phyloP scores from a whole-genome alignment of 2,329 filamentous ascomycete genomes.

The Ophiostoma sp. region DNA sequence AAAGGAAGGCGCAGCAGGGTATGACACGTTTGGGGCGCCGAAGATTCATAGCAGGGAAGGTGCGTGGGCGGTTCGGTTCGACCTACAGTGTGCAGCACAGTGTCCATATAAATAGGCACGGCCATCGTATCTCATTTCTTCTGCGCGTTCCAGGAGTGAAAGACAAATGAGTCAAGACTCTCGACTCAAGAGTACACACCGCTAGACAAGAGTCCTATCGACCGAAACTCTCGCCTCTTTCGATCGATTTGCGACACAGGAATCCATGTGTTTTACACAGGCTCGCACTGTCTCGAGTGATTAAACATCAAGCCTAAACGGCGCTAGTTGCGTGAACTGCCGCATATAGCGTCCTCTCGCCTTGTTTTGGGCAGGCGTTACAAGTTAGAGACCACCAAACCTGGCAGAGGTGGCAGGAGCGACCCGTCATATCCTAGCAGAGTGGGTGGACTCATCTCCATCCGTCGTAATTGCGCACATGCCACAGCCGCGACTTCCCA shows the following conservation, averaged over 20 bases:
- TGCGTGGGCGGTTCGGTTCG: neutral
- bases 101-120: neutral
- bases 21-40: conserved; percentile 6
- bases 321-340: conserved; percentile 20
- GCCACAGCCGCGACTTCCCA: conserved; percentile 20
- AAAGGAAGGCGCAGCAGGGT: conserved; percentile 2
- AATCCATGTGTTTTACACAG: neutral
- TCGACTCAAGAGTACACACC: too few species aligned
- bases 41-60: neutral
- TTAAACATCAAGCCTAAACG: neutral
- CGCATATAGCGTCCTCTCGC: conserved; percentile 12
- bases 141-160: too few species aligned
- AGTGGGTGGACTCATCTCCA: neutral
- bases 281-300: conserved; percentile 3
- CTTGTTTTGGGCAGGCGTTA: neutral
- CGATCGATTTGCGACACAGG: neutral
- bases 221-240: too few species aligned
- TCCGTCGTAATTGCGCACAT: conserved; percentile 18
- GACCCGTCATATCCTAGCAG: conserved; percentile 1
- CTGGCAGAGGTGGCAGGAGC: neutral
- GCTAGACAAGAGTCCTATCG: too few species aligned
- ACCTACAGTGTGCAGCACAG: neutral
- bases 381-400: neutral
- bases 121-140: neutral
- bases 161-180: too few species aligned